Conservation (phyloP, 768 basidiomycete species). For the Tricholoma hemisulphureum region DNA sequence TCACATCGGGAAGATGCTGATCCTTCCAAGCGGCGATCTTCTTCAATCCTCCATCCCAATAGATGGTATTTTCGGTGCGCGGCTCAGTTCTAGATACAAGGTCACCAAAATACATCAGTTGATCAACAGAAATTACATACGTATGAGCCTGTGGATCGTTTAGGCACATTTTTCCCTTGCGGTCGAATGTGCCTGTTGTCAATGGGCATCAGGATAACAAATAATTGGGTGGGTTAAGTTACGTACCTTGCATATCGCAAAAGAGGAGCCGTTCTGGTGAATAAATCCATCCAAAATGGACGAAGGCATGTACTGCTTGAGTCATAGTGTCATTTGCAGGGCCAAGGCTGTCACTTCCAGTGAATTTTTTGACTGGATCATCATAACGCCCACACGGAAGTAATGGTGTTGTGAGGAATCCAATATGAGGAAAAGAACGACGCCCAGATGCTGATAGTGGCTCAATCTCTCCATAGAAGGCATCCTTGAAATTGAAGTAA, state of each 20-base stretch:
- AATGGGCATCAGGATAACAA: neutral
- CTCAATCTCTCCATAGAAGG: neutral
- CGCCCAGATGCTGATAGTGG: neutral
- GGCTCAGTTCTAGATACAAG: neutral
- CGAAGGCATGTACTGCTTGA: neutral
- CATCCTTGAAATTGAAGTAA: neutral
- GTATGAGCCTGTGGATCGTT: neutral
- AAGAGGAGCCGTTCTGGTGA: neutral
- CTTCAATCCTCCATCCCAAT: neutral
- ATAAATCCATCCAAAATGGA: neutral
- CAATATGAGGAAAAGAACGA: neutral
- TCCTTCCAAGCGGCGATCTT: neutral
- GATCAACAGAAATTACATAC: neutral
- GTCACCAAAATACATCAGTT: neutral
- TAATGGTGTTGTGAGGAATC: neutral
- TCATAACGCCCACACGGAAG: neutral
- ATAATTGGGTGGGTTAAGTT: neutral
- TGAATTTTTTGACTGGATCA: neutral
- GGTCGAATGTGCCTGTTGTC: neutral
- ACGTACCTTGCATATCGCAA: neutral
- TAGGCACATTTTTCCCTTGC: neutral
- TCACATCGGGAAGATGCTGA: neutral
- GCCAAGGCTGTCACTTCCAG: neutral
- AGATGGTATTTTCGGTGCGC: neutral
- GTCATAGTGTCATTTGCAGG: neutral